A percentile compares a stretch with the other conserved stretches of the same genome.
Evolutionary conservation across 1,284 basidiomycete genomes (phyloP).

Genomic region (Puccinia coronata): DNA sequence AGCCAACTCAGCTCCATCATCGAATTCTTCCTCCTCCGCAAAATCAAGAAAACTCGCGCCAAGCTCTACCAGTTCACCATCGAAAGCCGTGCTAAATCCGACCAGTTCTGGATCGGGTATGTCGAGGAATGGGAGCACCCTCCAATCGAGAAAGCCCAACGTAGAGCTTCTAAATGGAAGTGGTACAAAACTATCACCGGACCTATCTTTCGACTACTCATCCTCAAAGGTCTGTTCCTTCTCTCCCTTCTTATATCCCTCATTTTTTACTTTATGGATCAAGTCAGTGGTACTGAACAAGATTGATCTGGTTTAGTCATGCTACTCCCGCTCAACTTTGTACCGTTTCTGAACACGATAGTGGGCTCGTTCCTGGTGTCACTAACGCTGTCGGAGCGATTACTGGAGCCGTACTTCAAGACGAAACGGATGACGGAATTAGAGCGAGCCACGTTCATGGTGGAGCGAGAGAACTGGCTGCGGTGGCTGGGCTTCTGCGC

Average conservation of each 20-base stretch:
- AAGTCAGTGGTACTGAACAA: not conserved
- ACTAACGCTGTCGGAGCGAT: slow-evolving; percentile 68
- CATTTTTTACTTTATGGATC: not conserved
- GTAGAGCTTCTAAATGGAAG: slow-evolving; percentile 43
- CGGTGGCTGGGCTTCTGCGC: slow-evolving; percentile 77
- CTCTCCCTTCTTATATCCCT: not conserved
- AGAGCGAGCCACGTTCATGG: slow-evolving; percentile 73
- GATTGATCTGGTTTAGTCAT: slow-evolving; percentile 62
- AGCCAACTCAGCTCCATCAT: slow-evolving; percentile 73
- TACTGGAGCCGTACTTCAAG: slow-evolving; percentile 76
- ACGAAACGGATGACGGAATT: slow-evolving; percentile 74
- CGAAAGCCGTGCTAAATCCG: slow-evolving; percentile 72
- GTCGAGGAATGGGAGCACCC: slow-evolving; percentile 56
- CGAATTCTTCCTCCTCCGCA: slow-evolving; percentile 74
- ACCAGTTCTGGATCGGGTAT: slow-evolving; percentile 65
- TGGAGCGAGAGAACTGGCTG: slow-evolving; percentile 84
- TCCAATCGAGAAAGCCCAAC: slow-evolving; percentile 55
- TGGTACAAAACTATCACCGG: slow-evolving; percentile 53
- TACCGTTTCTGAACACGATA: slow-evolving; percentile 67
- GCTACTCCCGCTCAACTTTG: slow-evolving; percentile 69
- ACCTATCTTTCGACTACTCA: slow-evolving; percentile 53
- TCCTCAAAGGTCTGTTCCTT: slow-evolving; percentile 53
- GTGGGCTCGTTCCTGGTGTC: slow-evolving; percentile 70
- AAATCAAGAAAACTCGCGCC: slow-evolving; percentile 73
- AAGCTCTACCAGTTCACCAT: slow-evolving; percentile 74